Evolutionary conservation across 495 filamentous ascomycete genomes (phyloP).

Genomic region (Sphaerosporella brunnea): DNA sequence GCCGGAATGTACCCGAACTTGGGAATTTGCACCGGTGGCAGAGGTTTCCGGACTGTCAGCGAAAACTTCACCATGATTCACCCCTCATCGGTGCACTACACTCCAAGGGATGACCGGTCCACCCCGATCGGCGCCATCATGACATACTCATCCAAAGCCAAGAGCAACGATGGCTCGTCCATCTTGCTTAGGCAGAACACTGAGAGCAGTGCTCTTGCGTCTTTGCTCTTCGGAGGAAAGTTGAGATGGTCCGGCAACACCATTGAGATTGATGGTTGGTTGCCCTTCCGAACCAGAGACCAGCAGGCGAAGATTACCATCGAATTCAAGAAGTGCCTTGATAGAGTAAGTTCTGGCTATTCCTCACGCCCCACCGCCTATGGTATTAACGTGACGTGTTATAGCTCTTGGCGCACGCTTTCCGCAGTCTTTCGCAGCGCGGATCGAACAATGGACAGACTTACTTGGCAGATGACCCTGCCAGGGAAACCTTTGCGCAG

Average conservation of each 20-base stretch:
- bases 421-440: constrained; percentile 20
- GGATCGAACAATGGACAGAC: constrained; percentile 5
- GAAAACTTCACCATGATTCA: constrained; percentile 32
- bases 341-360: constrained; percentile 14
- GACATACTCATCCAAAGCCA: constrained; percentile 28
- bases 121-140: constrained; percentile 26
- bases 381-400: not conserved
- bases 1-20: constrained; percentile 37
- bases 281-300: constrained; percentile 29
- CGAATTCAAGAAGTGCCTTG: constrained; percentile 31
- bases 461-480: constrained; percentile 30
- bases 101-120: constrained; percentile 7
- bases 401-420: constrained; percentile 25
- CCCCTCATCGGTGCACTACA: constrained; percentile 30
- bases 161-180: constrained; percentile 30
- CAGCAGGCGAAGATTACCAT: constrained; percentile 29
- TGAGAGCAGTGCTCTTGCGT: constrained; percentile 30
- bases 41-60: constrained; percentile 27
- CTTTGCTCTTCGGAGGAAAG: constrained; percentile 36
- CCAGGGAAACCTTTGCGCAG: constrained; percentile 28
- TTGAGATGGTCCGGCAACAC: constrained; percentile 23
- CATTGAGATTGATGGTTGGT: constrained; percentile 35
- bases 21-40: constrained; percentile 27
- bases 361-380: not conserved
- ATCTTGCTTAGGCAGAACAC: constrained; percentile 33